Base-by-base conservation (phyloP, 306 rosid species). In the Heteromeles arbutifolia region DNA sequence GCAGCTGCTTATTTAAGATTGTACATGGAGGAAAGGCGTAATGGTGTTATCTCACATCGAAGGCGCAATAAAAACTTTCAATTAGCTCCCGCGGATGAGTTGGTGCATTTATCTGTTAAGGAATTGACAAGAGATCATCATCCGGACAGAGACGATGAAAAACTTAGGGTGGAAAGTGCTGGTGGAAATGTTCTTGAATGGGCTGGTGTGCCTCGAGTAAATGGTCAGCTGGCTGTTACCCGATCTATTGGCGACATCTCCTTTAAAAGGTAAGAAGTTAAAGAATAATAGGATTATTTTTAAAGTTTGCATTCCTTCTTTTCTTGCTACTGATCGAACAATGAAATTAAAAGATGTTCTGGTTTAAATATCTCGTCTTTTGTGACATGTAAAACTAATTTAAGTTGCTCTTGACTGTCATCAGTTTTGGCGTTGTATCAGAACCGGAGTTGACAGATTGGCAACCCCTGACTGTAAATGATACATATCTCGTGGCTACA, bases 71-170 rank as follows among this genome's bases (percentile, higher is more conserved):
- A 82, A 64, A 90, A 85, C 82, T 86, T 80, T 52, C 87, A 50
- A 80, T 76, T 77, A 63, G 86, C 85, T 82, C 82, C 93, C 50
- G 83, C 88, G 70, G 74, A 74, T 13, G 97, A 93, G 59, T 44
- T 89, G 66, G 72, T 77, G 63, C 92, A 86, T 83, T 88, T 90
- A 83, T 84, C 84, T 52, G 98, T 89, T 34, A 87, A 89, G 88
- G 98, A 95, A 72, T 85, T 95, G 85, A 95, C 98, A 58, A 92
- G 87, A 21, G 97, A 95, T 89, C 98, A 95, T 83, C 98, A 90
- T 81, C 96, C 97, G 12, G 89, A 95, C 74, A 89, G 98, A 86
- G 92, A 86, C 54, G 97, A 92, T 79, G 98, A 95, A 89, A 89
- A 85, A 87, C 70, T 69, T 77, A 80, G 97, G 80, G 97, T 95